Base-by-base conservation (phyloP, 2,329 filamentous ascomycete genomes). In the Phialocephala subalpina region DNA sequence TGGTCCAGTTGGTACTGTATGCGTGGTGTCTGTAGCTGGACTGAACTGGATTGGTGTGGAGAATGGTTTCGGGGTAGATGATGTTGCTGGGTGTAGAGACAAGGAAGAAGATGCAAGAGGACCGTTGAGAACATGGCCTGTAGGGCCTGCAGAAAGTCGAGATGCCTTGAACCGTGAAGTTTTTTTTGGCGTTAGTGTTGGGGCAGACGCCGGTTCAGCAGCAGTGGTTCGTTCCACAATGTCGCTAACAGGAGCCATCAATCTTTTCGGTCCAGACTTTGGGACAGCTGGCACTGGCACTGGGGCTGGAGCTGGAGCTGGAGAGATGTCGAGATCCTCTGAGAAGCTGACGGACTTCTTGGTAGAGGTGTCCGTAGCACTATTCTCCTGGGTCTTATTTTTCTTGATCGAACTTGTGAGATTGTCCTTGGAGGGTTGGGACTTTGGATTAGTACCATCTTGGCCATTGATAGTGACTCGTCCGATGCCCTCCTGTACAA, bases 291-390 rank as follows among this genome's bases (percentile, higher is more conserved):
- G 73, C 57, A 71, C 71, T 70, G 72, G 29, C 29, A 91, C 69
- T 38, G 80, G 70, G 25, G 79, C 77, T 56, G 80, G 82, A 35
- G 91, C 69, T 38, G 80, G 70, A 25, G 79, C 77, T 56, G 80
- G 82, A 35, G 91, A 90, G 68, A 97, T 88, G 72, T 96, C 92
- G 38, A 97, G 81, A 6, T 84, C 83, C 38, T 89, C 81, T 1
- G 93, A 90, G 78, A 97, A 97, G n/a, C 90, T 87, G 29, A 97
- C 94, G 18, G 87, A 90, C 80, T 96, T 97, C 75, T 85, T 77
- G 4, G 62, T 40, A 52, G 68, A 59, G 11, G 8, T 53, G 8
- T 60, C 59, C 2, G 36, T 20, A 22, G 40, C 33, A 40, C 18
- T 8, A 12, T 36, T 36, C 11, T 36, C 55, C 9, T 36, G 20